phyloP scores from a whole-genome alignment of 768 basidiomycete species.

The Tulasnella sp. region DNA sequence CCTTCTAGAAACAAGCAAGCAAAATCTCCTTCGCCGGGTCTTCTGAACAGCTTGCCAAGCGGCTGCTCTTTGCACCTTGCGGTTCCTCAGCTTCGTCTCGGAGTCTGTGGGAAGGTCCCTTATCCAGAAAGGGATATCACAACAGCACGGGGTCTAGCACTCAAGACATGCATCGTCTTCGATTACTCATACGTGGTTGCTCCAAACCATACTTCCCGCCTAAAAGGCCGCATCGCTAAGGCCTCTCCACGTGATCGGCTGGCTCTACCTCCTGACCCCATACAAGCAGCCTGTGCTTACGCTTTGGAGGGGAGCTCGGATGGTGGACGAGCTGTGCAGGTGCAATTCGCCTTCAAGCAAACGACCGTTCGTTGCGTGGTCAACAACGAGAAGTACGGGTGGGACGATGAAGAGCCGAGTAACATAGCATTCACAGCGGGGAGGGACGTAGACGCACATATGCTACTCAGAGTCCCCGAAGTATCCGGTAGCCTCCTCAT shows the following conservation, averaged over 20 bases:
- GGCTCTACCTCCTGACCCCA: conserved; percentile 19
- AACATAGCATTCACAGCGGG: not conserved
- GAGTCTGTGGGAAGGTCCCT: conserved; percentile 70
- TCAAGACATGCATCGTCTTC: conserved; percentile 42
- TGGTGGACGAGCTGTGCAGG: not conserved
- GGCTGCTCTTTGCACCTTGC: conserved; percentile 50
- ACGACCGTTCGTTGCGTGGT: conserved; percentile 11
- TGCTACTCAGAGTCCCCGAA: conserved; percentile 9
- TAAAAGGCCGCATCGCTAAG: not conserved
- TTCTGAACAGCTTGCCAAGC: conserved; percentile 37
- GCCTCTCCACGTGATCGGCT: conserved; percentile 37
- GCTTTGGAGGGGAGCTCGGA: not conserved
- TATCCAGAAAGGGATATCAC: conserved; percentile 46
- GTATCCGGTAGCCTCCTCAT: not conserved
- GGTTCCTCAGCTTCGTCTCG: conserved; percentile 50
- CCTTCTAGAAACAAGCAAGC: conserved; percentile 21
- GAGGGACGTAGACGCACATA: conserved; percentile 19
- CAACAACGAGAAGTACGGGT: conserved; percentile 3
- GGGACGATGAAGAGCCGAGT: not conserved
- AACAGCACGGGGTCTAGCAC: conserved; percentile 56
- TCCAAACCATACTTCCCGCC: conserved; percentile 15
- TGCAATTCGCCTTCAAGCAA: not conserved
- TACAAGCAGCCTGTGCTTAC: conserved; percentile 2
- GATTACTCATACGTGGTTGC: conserved; percentile 41
- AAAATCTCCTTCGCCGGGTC: conserved; percentile 12